Base-by-base conservation (phyloP, 345 rosid species). In the Ceriops decandra region DNA sequence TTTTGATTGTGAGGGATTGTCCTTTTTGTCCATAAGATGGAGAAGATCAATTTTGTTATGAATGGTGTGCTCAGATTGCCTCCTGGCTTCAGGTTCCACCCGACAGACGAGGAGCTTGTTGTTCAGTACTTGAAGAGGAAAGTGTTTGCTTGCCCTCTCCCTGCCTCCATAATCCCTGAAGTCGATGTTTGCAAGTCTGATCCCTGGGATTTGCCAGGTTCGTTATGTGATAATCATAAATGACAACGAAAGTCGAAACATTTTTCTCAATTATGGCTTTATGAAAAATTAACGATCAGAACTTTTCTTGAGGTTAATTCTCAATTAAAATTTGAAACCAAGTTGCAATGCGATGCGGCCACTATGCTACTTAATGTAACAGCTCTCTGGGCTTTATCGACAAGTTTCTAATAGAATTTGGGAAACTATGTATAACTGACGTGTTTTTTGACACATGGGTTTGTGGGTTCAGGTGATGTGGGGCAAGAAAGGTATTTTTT, bases 171-270 rank as follows among this genome's bases (percentile, higher is more conserved):
- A 32, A 93, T 93, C 56, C 95, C 91, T 24, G 97, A 93, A 75
- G 86, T 88, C 11, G 96, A 93, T 74, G 93, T 89, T 13, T 93
- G 95, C 84, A 89, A 83, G 76, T 76, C 96, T 46, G 95, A 91
- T 73, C 97, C 98, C 53, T 93, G 98, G 97, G 95, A 93, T 61
- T 84, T 93, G 72, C 98, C 97, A 71, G 98, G 98, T 93, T 60
- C 73, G 79, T 74, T 5, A n/a, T 28, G 13, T 19, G 36, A 33
- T 21, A 31, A 28, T 19, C 62, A 5, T 16, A 38, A 11, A 21
- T 53, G 57, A 53, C 24, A 20, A 21, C 4, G 57, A n/a, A 53
- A 53, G 57, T 53, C 24, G 57, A 53, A n/a, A 53, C 24, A 4
- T n/a, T 53, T 53, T 53, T 24, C 57, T 20, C 36, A 53, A 53